Base-by-base conservation (phyloP, 169 alveolate genomes). In the Plasmodium vivax region DNA sequence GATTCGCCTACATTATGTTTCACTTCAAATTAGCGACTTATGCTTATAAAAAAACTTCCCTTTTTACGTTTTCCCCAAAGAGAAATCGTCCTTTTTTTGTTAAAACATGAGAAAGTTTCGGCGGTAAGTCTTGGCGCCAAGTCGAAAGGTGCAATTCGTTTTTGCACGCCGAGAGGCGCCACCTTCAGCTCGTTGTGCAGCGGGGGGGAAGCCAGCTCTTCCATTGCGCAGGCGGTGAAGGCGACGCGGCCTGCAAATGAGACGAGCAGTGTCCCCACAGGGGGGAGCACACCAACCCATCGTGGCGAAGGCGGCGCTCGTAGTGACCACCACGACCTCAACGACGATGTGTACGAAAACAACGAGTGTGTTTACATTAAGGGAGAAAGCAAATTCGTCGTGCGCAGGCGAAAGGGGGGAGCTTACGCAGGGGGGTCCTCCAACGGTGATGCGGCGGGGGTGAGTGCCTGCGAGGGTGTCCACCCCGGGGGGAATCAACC, bases 301-400 rank as follows among this genome's bases (percentile, higher is more conserved):
- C 16, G 62, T 51, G 62, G 23, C 16, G 62, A 51, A 3, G 23
- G 62, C 23, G 12, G 12, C 0, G 62, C 2, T 19, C 27, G 27
- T 12, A 51, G 62, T 68, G 14, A 68, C 38, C 77, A 68, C n/a
- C 32, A 23, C 23, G 38, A 68, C n/a, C 43, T 68, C n/a, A 68
- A 68, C 38, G 93, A 85, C 68, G 87, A 81, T 72, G 91, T 82
- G 14, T 90, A 90, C 54, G 90, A 80, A 36, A 81, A 80, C 90
- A 90, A 38, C 19, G 94, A 90, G 77, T 90, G 94, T 80, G 71
- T 80, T 62, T 90, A 90, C 58, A 32, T 90, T 32, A 47, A 90
- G 27, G 54, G 75, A 8, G 90, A 62, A 19, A 85, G 38, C 0
- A 75, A 79, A 75, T 19, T 85, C 41, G 45, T 51, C 75, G 82